Evolutionary conservation across 352 stramenopile genomes (phyloP).

Genomic region (Pilasporangium apinafurcum): DNA sequence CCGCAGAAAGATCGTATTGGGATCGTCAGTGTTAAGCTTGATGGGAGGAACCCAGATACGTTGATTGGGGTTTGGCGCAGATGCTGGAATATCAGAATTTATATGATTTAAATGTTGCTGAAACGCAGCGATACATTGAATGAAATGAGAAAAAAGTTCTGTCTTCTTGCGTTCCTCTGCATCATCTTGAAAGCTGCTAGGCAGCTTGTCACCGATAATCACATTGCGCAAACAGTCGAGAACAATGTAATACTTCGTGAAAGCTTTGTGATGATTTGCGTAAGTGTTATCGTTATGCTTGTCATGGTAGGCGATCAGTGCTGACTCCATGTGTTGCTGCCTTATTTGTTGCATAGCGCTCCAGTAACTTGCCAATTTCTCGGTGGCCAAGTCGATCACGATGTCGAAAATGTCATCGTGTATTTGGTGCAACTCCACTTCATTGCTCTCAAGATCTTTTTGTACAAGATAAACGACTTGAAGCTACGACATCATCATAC

Average conservation of each 20-base stretch:
- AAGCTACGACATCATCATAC: conserved; percentile 17
- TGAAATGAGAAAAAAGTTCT: conserved; percentile 17
- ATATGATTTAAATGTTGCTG: conserved; percentile 11
- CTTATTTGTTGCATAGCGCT: neutral
- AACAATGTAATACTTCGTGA: conserved; percentile 26
- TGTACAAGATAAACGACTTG: conserved; percentile 29
- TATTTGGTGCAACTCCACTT: neutral
- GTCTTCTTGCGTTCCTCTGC: too few species aligned
- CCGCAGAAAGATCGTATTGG: conserved; percentile 26
- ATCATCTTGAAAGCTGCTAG: neutral
- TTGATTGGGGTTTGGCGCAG: conserved; percentile 9
- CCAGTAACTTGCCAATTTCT: neutral
- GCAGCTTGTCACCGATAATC: conserved; percentile 15
- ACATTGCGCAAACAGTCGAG: conserved; percentile 34
- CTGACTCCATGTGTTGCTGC: neutral
- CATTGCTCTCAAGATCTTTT: conserved; percentile 10
- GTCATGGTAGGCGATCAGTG: too few species aligned
- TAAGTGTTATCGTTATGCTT: neutral
- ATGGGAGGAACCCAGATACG: conserved; percentile 30
- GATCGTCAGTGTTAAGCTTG: conserved; percentile 27
- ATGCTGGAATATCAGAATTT: neutral
- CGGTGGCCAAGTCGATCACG: neutral
- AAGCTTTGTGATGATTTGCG: conserved; percentile 3
- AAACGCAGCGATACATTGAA: conserved; percentile 17
- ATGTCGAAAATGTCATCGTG: neutral